A percentile compares a stretch with the other conserved stretches of the same genome.
Evolutionary conservation across 805 yeast species (phyloP).

Genomic region (Jamesozyma rosinii): DNA sequence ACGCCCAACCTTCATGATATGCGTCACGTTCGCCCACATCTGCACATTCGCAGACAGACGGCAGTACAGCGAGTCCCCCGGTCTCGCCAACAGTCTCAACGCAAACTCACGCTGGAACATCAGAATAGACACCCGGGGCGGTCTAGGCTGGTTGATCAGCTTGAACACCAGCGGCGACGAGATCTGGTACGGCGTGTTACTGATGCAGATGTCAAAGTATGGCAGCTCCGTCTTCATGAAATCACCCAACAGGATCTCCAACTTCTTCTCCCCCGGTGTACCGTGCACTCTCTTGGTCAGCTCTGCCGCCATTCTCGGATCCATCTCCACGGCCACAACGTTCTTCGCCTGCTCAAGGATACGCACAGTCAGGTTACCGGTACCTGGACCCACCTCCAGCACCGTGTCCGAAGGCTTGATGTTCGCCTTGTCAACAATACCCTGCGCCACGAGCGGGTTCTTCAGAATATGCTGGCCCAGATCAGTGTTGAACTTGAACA

Average conservation of each 20-base stretch:
- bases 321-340: conserved; percentile 96
- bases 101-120: conserved; percentile 99
- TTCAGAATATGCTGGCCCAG: conserved; percentile 95
- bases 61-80: conserved; percentile 92
- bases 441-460: conserved; percentile 94
- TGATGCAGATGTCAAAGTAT: conserved; percentile 88
- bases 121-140: conserved; percentile 88
- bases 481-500: conserved; percentile 93
- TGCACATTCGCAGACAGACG: conserved; percentile 93
- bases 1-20: conserved; percentile 95
- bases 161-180: conserved; percentile 95
- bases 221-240: conserved; percentile 93
- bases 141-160: conserved; percentile 78
- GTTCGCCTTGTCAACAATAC: conserved; percentile 92
- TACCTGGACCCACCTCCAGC: conserved; percentile 97
- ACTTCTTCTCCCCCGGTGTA: conserved; percentile 83
- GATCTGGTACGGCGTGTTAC: conserved; percentile 96
- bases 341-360: conserved; percentile 86
- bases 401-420: conserved; percentile 89
- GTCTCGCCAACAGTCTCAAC: conserved; percentile 81
- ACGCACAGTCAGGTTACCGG: conserved; percentile 91
- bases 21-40: conserved; percentile 99
- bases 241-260: conserved; percentile 89
- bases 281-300: conserved; percentile 95
- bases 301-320: conserved; percentile 99